Evolutionary conservation across 2,329 filamentous ascomycete genomes (phyloP), one percentile per base, ranked within the genome.

Genomic region (Claviceps sorghi): DNA sequence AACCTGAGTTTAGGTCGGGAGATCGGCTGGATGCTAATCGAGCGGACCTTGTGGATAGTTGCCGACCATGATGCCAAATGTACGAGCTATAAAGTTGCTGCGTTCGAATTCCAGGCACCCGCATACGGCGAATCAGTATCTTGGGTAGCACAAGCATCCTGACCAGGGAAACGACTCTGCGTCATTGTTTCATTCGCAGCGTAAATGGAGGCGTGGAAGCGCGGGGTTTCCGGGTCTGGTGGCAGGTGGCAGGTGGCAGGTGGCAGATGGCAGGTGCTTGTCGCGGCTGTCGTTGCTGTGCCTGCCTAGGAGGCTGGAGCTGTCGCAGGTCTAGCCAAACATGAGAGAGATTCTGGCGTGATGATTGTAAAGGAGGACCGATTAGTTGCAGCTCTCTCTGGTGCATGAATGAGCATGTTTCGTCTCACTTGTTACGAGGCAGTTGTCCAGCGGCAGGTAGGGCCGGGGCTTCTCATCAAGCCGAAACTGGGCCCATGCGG

Each of bases 1-100:
- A 82, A 50, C 78, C 77, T 1, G 77, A 76, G 59, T 73, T 76
- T 61, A 80, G 74, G 61, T 77, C 73, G 15, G 69, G 63, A 19
- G 68, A 70, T 44, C 75, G 70, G 53, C 72, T 67, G 9, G 68
- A 62, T 29, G 64, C 58, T 13, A 29, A 19, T 36, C 42, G 38
- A 19, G 34, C 29, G 41, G 29, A 26, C 38, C 45, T 51, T 26
- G 45, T 49, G 21, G 43, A 53, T 22, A 53, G 32, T 19, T 22
- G 34, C n/a, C 51, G 48, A 30, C 40, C 30, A 45, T 46, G 29
- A 36, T 21, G 40, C 17, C 32, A 38, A 8, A 22, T 34, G 17
- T 29, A 19, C 22, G 41, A 49, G 40, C 34, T 22, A 17, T 41
- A 32, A 41, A 42, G 30, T 26, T 22, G 40, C 13, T 19, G 21